Percentiles rank a stretch among this genome's conserved stretches.
Evolutionary conservation across 164 flowering plant species (phyloP).

Genomic region (Dillenia turbinata): DNA sequence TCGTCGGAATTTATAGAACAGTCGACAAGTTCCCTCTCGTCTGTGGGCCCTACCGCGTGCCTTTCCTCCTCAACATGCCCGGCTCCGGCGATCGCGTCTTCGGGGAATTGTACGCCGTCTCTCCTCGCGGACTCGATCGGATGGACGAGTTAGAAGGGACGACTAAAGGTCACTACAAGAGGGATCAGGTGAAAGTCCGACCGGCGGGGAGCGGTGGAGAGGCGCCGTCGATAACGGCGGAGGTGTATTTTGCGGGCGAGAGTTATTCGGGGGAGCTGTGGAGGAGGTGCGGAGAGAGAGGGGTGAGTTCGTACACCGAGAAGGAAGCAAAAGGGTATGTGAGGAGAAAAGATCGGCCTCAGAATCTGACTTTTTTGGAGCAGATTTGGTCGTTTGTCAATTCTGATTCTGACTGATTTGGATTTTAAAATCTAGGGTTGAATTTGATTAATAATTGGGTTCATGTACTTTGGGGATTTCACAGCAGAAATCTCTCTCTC

Average conservation of each 20-base stretch:
- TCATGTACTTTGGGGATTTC: too few species aligned
- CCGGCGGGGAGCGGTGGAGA: neutral
- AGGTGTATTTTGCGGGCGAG: conserved; percentile 75
- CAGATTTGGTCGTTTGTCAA: conserved; percentile 44
- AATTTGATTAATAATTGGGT: too few species aligned
- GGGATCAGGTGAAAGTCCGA: conserved; percentile 37
- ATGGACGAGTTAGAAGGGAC: conserved; percentile 79
- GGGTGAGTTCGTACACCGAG: conserved; percentile 40
- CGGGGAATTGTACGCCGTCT: conserved; percentile 87
- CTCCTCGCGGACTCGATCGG: conserved; percentile 34
- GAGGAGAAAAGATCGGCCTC: conserved; percentile 61
- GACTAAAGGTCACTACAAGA: conserved; percentile 59
- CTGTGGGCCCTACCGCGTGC: conserved; percentile 83
- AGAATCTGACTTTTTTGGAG: conserved; percentile 46
- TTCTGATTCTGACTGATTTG: neutral
- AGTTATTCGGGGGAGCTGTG: conserved; percentile 71
- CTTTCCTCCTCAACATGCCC: conserved; percentile 75
- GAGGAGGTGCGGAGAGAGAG: conserved; percentile 55
- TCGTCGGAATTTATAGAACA: conserved; percentile 43
- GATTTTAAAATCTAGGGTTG: too few species aligned
- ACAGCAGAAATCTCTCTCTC: too few species aligned
- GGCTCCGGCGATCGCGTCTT: conserved; percentile 47
- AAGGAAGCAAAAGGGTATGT: conserved; percentile 66
- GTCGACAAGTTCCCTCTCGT: conserved; percentile 58
- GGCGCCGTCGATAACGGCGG: conserved; percentile 15